Evolutionary conservation across 2,329 filamentous ascomycete genomes (phyloP).

Genomic region (Trichoderma afroharzianum): DNA sequence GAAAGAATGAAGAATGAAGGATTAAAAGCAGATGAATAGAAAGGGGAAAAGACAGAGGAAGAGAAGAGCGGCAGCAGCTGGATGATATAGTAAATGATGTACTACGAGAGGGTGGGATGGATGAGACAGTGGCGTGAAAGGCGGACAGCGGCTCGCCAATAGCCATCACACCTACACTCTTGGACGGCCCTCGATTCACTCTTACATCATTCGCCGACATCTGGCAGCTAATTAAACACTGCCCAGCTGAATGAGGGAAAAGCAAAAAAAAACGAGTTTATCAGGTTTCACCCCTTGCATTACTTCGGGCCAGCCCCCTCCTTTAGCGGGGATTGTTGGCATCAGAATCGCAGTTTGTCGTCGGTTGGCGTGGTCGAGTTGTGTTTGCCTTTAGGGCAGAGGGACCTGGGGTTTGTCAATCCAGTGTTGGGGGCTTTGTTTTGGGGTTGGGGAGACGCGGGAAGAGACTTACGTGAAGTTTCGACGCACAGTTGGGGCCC

Average conservation of each 20-base stretch:
- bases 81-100: not conserved
- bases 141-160: not conserved
- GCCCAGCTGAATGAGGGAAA: not conserved
- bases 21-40: not conserved
- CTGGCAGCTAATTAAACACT: not conserved
- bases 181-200: not conserved
- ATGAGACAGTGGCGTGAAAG: slow-evolving; percentile 5
- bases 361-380: not conserved
- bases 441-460: not conserved
- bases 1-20: not conserved
- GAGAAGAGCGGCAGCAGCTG: not conserved
- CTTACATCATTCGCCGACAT: not conserved
- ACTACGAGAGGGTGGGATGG: not conserved
- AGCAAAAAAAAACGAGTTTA: not conserved
- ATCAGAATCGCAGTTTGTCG: not conserved
- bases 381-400: not conserved
- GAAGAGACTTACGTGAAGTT: not conserved
- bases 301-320: not conserved
- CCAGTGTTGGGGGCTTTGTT: not conserved
- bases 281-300: slow-evolving; percentile 1
- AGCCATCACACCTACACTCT: not conserved
- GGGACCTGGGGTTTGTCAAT: not conserved
- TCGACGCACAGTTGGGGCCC: not conserved
- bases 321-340: not conserved
- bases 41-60: not conserved